A percentile compares a stretch with the other conserved stretches of the same genome.
Conservation (phyloP, 352 stramenopile species). For the Pythium guiyangense region DNA sequence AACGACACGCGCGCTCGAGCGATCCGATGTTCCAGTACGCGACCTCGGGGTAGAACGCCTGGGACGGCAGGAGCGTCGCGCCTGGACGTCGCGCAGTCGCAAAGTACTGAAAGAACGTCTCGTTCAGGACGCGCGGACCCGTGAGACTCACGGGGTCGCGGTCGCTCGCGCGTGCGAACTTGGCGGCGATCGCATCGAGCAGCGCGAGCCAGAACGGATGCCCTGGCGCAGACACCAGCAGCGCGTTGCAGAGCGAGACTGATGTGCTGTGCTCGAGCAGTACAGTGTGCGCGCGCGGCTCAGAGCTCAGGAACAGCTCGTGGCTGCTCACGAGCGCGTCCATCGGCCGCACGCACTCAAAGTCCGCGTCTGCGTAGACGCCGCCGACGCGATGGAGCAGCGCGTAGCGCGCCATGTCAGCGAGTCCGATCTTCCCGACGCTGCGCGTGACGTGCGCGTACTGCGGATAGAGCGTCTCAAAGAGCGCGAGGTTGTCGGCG, state of each 20-base stretch:
- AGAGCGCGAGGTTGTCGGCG: conserved; percentile 46
- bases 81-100: not conserved
- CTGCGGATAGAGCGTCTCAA: conserved; percentile 38
- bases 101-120: conserved; percentile 23
- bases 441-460: conserved; percentile 32
- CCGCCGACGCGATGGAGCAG: conserved; percentile 44
- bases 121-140: conserved; percentile 41
- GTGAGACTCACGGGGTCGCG: conserved; percentile 37
- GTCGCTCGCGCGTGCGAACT: conserved; percentile 25
- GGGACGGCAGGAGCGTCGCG: conserved; percentile 25
- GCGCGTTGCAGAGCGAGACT: conserved; percentile 41
- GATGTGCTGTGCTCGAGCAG: conserved; percentile 32
- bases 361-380: conserved; percentile 48
- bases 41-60: conserved; percentile 56
- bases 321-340: conserved; percentile 25
- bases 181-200: conserved; percentile 38
- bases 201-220: conserved; percentile 51
- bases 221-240: conserved; percentile 41
- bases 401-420: conserved; percentile 52
- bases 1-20: conserved; percentile 24
- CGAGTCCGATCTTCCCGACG: conserved; percentile 39
- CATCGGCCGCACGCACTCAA: conserved; percentile 44
- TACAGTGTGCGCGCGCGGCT: conserved; percentile 35
- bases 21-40: conserved; percentile 42
- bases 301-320: conserved; percentile 41